Conservation (phyloP, 2,329 filamentous ascomycete genomes). For the Pseudogymnoascus destructans region DNA sequence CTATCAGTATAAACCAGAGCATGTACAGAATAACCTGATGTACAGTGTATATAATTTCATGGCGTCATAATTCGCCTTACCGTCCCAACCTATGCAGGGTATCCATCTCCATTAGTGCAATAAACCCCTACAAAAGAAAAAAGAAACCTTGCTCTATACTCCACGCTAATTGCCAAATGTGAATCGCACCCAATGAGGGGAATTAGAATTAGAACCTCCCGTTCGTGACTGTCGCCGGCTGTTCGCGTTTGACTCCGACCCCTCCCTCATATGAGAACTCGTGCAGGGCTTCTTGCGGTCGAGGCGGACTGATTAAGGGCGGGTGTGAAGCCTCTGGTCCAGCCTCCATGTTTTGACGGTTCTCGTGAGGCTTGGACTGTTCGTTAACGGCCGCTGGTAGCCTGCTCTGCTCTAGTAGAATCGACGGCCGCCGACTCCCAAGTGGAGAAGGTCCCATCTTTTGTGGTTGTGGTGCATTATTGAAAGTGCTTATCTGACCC, state of each 20-base stretch:
- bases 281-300: neutral
- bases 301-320: neutral
- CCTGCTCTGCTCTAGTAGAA: constrained; percentile 23
- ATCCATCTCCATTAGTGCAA: constrained; percentile 6
- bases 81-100: neutral
- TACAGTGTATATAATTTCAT: constrained; percentile 4
- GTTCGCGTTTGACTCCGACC: constrained; percentile 2
- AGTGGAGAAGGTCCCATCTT: constrained; percentile 24
- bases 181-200: neutral
- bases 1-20: constrained; percentile 1
- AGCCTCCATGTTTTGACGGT: neutral
- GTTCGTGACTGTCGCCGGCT: neutral
- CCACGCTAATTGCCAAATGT: constrained; percentile 7
- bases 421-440: constrained; percentile 24
- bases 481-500: neutral
- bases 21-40: constrained; percentile 7
- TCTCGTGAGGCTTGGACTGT: constrained; percentile 11
- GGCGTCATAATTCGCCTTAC: constrained; percentile 6
- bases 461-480: constrained; percentile 16
- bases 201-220: neutral
- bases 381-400: constrained; percentile 14
- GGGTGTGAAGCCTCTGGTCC: neutral
- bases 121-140: constrained; percentile 6
- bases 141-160: constrained; percentile 4
- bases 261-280: constrained; percentile 4